phyloP scores from a whole-genome alignment of 2,329 filamentous ascomycete species.

The Sporothrix phasma region DNA sequence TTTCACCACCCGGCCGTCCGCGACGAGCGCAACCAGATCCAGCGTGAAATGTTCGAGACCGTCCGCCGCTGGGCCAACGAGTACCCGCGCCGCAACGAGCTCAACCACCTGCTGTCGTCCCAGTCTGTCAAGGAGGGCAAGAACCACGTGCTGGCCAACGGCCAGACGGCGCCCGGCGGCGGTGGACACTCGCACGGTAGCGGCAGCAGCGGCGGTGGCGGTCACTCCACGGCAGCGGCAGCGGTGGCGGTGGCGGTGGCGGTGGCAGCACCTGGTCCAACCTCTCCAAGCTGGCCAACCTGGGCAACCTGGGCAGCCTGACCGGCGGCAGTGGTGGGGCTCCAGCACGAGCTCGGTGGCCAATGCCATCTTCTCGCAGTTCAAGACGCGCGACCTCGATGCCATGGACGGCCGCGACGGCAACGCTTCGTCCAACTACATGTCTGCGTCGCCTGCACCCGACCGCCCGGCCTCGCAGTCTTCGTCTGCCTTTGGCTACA shows the following conservation, averaged over 20 bases:
- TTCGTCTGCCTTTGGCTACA: conserved; percentile 33
- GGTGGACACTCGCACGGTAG: conserved; percentile 22
- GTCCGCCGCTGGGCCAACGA: conserved; percentile 73
- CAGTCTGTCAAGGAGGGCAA: conserved; percentile 73
- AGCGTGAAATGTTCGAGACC: conserved; percentile 78
- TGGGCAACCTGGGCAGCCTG: conserved; percentile 32
- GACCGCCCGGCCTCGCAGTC: conserved; percentile 4
- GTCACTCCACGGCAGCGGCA: conserved; percentile 26
- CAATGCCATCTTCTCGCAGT: conserved; percentile 51
- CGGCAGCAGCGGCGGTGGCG: conserved; percentile 27
- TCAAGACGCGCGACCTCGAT: conserved; percentile 47
- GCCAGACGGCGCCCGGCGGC: conserved; percentile 24
- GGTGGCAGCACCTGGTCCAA: conserved; percentile 16
- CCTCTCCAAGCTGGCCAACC: conserved; percentile 27
- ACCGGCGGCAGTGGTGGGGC: conserved; percentile 21
- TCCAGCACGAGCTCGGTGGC: conserved; percentile 30
- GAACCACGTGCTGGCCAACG: conserved; percentile 54
- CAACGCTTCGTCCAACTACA: conserved; percentile 17
- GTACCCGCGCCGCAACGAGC: conserved; percentile 52
- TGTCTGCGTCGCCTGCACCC: conserved; percentile 30
- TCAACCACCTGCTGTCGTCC: conserved; percentile 69
- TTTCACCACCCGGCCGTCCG: conserved; percentile 89
- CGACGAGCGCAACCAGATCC: conserved; percentile 65
- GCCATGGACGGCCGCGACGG: conserved; percentile 43
- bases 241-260: conserved; percentile 22